These are phyloP conservation scores for Nothopassalora personata DNA, from an alignment of 2,329 filamentous ascomycete genomes.

Conservation along the genomic window DNA sequence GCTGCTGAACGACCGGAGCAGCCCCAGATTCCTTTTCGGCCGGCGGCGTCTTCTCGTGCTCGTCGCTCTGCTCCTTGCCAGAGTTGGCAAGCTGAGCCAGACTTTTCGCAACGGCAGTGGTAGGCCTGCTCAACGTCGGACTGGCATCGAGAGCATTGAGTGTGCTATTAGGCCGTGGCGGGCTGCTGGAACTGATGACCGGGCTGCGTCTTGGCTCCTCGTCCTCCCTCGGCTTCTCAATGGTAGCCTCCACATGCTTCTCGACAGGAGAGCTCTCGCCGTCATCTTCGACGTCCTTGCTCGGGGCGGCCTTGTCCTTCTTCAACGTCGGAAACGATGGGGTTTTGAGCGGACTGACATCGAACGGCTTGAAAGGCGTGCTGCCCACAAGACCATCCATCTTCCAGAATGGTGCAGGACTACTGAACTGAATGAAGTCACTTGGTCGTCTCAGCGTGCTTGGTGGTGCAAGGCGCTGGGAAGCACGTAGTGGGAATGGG, in stretches of 20 bases:
- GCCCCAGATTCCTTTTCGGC: slow-evolving; percentile 11
- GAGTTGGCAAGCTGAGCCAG: slow-evolving; percentile 25
- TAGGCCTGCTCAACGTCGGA: slow-evolving; percentile 29
- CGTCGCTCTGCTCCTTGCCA: slow-evolving; percentile 11
- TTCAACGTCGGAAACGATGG: slow-evolving; percentile 30
- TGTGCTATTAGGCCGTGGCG: slow-evolving; percentile 22
- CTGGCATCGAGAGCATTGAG: slow-evolving; percentile 26
- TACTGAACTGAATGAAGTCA: slow-evolving; percentile 80
- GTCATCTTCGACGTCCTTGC: slow-evolving; percentile 20
- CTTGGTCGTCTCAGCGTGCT: slow-evolving; percentile 76
- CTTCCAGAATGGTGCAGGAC: slow-evolving; percentile 83
- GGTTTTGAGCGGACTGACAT: slow-evolving; percentile 36
- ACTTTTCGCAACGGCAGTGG: slow-evolving; percentile 30
- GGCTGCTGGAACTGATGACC: slow-evolving; percentile 31
- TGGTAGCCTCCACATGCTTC: slow-evolving; percentile 13
- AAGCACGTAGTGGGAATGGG: slow-evolving; percentile 34
- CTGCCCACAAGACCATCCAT: slow-evolving; percentile 73
- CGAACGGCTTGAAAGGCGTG: slow-evolving; percentile 49
- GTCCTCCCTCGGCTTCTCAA: slow-evolving; percentile 12
- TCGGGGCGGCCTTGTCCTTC: slow-evolving; percentile 22
- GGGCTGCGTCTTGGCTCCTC: slow-evolving; percentile 25
- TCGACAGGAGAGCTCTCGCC: slow-evolving; percentile 18
- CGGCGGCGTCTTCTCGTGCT: slow-evolving; percentile 18
- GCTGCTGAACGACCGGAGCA: slow-evolving; percentile 18
- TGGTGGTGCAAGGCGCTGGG: slow-evolving; percentile 67